Evolutionary conservation across 345 rosid species (phyloP), one percentile per base, ranked within the genome.

Genomic region (Populus tremula): DNA sequence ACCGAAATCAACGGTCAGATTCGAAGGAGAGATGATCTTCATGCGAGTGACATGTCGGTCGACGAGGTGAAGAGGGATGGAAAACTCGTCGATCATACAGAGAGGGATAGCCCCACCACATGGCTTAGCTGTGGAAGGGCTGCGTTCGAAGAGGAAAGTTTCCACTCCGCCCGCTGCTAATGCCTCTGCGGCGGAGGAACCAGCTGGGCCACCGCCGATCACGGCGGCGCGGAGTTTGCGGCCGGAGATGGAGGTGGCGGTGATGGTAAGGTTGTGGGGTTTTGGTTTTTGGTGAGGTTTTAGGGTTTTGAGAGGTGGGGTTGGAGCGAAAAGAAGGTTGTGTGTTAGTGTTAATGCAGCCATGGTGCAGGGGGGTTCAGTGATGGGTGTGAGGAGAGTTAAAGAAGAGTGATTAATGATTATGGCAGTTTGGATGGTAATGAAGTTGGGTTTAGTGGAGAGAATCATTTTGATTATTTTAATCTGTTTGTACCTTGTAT

Each of bases 61-160:
- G 76, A 91, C 75, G 85, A 91, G 90, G 69, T 79, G 73, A 56
- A 66, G 81, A 25, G 93, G 95, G 82, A 91, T 85, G 41, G 82
- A 78, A 86, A 89, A 91, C 84, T 89, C 95, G 20, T 88, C 90
- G 8, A 91, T 53, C 95, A 91, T 89, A 76, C 93, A 91, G 27
- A 91, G 82, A 29, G 95, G 95, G 77, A 91, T 91, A 38, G 91
- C 95, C 6, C 93, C 95, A 70, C 93, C 93, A 76, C 93, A 91
- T 29, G 96, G 93, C 78, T 89, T 91, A 75, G 93, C 86, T 1
- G 86, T 65, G 35, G 86, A 77, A 13, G 92, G 85, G 82, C 80
- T 86, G 9, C 93, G 86, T 61, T 91, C 95, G 79, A 91, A 88
- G 77, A 89, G 90, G 81, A 87, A 91, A 11, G 93, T 89, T 82